A percentile compares a stretch with the other conserved stretches of the same genome.
Conservation (phyloP, 352 stramenopile species). For the Phytophthora sansomeana region DNA sequence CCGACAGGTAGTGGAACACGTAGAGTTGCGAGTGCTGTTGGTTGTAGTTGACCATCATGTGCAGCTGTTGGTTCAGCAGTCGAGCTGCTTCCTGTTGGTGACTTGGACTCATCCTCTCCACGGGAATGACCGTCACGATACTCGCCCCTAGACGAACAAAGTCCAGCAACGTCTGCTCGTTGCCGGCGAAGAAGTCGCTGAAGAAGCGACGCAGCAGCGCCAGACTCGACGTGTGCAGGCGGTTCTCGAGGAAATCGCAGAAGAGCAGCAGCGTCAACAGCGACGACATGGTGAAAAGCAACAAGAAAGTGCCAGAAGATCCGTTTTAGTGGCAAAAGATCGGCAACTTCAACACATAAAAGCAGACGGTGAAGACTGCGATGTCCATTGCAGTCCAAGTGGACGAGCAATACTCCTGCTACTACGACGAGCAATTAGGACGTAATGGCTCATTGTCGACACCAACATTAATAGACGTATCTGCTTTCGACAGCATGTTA, state of each 20-base stretch:
- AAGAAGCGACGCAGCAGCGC: conserved; percentile 39
- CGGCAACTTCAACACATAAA: conserved; percentile 10
- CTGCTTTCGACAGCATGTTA: no score
- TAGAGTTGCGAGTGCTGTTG: conserved; percentile 5
- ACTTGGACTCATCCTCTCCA: conserved; percentile 12
- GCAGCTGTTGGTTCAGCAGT: conserved; percentile 16
- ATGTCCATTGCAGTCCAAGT: no score
- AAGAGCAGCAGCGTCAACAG: conserved; percentile 30
- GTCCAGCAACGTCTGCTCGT: conserved; percentile 41
- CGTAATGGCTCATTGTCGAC: no score
- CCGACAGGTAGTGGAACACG: conserved; percentile 19
- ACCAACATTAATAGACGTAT: no score
- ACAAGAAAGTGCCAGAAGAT: neutral
- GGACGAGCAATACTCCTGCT: no score
- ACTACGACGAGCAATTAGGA: no score
- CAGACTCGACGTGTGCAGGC: conserved; percentile 38
- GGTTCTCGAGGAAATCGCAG: conserved; percentile 46
- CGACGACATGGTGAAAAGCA: conserved; percentile 5
- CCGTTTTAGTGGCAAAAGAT: conserved; percentile 3
- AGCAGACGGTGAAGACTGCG: no score
- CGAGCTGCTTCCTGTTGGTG: conserved; percentile 21
- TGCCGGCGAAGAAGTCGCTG: conserved; percentile 32
- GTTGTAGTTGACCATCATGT: neutral
- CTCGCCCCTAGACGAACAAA: conserved; percentile 46
- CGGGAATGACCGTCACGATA: conserved; percentile 39